phyloP scores from a whole-genome alignment of 2,329 filamentous ascomycete genomes.

The Penicillium sp. region DNA sequence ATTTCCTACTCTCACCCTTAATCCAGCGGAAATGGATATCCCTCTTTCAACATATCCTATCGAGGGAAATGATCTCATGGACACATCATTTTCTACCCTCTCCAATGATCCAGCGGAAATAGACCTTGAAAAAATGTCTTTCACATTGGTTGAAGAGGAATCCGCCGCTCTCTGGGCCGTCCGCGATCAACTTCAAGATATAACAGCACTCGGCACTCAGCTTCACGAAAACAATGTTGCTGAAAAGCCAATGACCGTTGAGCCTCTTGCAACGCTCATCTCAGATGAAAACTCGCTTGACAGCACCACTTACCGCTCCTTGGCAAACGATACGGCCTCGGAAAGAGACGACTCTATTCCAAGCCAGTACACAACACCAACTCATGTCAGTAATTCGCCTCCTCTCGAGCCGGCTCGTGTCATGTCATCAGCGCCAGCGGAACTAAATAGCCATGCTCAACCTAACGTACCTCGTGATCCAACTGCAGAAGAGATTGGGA shows the following conservation, averaged over 20 bases:
- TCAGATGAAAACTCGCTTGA: neutral
- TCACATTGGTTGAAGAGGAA: neutral
- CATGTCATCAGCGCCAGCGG: neutral
- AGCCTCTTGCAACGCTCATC: neutral
- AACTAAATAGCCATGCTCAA: neutral
- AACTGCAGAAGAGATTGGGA: neutral
- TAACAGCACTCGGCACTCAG: neutral
- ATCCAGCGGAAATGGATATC: neutral
- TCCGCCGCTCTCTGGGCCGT: neutral
- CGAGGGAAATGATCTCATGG: neutral
- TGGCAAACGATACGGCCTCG: neutral
- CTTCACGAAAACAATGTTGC: neutral
- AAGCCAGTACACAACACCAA: neutral
- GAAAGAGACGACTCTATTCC: neutral
- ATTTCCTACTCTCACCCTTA: neutral
- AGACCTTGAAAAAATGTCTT: neutral
- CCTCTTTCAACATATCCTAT: slow-evolving; percentile 2
- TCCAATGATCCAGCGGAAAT: neutral
- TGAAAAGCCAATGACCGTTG: neutral
- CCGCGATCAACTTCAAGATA: neutral
- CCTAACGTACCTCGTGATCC: neutral
- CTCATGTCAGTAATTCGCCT: neutral
- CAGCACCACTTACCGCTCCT: neutral
- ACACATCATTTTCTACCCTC: too few species aligned
- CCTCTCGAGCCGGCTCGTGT: neutral